Evolutionary conservation across 208 protist genomes (phyloP).

Genomic region (Lotmaria passim): DNA sequence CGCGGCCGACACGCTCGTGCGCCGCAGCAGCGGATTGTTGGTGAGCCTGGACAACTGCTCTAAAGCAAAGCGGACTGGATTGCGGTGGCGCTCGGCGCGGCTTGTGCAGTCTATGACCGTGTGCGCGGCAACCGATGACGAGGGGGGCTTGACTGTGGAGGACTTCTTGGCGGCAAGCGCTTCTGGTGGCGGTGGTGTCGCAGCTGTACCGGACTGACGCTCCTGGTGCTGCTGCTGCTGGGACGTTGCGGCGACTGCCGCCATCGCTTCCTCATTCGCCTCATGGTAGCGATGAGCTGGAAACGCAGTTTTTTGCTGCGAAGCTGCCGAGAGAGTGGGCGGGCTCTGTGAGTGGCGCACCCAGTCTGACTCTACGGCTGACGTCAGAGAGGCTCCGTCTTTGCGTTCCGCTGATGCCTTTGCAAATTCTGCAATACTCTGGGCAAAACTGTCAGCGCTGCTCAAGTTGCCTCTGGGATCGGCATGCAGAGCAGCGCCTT

Average conservation of each 20-base stretch:
- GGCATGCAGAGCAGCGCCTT: neutral
- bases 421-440: neutral
- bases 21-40: constrained; percentile 1
- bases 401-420: neutral
- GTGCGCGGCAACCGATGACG: neutral
- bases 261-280: neutral
- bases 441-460: neutral
- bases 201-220: too few species aligned
- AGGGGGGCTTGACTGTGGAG: neutral
- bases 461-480: neutral
- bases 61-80: neutral
- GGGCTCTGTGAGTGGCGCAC: neutral
- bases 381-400: neutral
- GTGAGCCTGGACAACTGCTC: neutral
- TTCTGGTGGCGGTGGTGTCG: too few species aligned
- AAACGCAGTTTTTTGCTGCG: neutral
- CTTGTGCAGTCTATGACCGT: neutral
- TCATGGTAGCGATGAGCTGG: constrained; percentile 1
- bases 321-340: neutral
- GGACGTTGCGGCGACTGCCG: neutral
- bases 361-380: neutral
- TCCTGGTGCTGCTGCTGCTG: too few species aligned
- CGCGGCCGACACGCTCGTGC: neutral
- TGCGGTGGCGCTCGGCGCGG: neutral
- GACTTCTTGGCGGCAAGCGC: too few species aligned